Evolutionary conservation across 179 eudicot genomes (phyloP).

Genomic region (Patellifolia procumbens): DNA sequence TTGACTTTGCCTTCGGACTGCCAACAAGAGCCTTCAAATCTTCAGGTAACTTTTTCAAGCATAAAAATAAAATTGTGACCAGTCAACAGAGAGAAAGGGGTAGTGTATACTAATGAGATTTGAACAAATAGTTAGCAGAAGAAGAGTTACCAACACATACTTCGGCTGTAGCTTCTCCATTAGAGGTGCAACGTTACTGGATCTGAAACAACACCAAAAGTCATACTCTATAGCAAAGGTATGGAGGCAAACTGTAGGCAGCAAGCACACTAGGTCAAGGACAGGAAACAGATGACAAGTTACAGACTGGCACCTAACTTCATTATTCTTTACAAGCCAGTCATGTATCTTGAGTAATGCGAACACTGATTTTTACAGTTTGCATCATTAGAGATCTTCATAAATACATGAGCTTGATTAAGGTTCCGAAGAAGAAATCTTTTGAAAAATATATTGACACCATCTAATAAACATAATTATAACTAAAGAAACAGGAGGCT

Average conservation of each 20-base stretch:
- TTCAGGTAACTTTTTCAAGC: slow-evolving; percentile 61
- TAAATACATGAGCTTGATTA: not conserved
- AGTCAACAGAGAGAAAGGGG: not conserved
- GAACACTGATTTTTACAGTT: not conserved
- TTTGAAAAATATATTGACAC: too few species aligned
- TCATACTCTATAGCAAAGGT: not conserved
- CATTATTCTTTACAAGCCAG: not conserved
- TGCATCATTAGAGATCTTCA: not conserved
- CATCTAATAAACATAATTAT: too few species aligned
- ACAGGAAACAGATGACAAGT: not conserved
- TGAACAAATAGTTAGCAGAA: not conserved
- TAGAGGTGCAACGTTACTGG: too few species aligned
- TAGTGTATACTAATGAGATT: not conserved
- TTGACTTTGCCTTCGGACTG: slow-evolving; percentile 32
- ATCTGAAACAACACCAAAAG: slow-evolving; percentile 37
- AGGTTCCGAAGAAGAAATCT: not conserved
- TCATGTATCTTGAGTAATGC: not conserved
- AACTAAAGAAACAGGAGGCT: not conserved
- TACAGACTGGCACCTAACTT: not conserved
- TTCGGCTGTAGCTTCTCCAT: slow-evolving; percentile 64
- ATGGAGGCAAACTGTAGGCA: slow-evolving; percentile 4
- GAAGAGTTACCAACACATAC: slow-evolving; percentile 52
- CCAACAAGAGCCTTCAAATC: slow-evolving; percentile 32
- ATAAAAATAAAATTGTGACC: not conserved
- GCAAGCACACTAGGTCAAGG: not conserved